Base-by-base conservation (phyloP, 2,329 filamentous ascomycete species). In the Coniochaeta sp. region DNA sequence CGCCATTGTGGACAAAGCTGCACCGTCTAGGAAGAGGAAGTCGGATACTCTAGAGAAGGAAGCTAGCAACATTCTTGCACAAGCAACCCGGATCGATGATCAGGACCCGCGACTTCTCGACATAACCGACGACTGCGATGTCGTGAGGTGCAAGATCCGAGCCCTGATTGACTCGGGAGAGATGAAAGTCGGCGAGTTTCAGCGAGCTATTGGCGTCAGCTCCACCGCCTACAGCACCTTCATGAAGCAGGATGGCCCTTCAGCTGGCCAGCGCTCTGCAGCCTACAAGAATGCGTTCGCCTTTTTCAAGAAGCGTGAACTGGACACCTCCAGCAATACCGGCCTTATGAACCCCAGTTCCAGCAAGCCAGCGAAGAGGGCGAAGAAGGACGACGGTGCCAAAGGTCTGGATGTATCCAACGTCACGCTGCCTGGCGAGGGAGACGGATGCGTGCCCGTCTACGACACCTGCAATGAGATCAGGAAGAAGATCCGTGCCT, bases 381-480 rank as follows among this genome's bases (percentile, higher is more conserved):
- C 47, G 7, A 52, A 52, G 47, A 52, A 16, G 26, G 47, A 52
- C 22, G 26, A 52, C 9, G 14, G 9, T 30, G 24, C 47, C 47
- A 32, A 2, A 26, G 36, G n/a, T 22, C 24, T 68, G 26, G 67
- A 69, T 57, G 60, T 71, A 56, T 64, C 63, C 52, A 63, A 62
- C 12, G 69, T 85, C 36, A 40, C 68, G 9, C 73, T 86, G 0
- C 66, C 71, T 0, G 79, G 79, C 66, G 77, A 78, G 32, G 70
- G 72, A n/a, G 67, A 68, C 0, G 75, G 77, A 40, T 61, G 60
- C 0, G 80, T 85, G 5, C 66, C 69, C 0, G 71, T 86, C 10
- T 86, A 74, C 66, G 82, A 87, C 63, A 81, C 77, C 5, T 87
- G 83, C 70, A 80, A 86, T 67, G 80, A 81, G 59, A 67, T 87